A percentile compares a stretch with the other conserved stretches of the same genome.
Conservation (phyloP, 2,329 filamentous ascomycete species). For the Sordariomycetes sp. region DNA sequence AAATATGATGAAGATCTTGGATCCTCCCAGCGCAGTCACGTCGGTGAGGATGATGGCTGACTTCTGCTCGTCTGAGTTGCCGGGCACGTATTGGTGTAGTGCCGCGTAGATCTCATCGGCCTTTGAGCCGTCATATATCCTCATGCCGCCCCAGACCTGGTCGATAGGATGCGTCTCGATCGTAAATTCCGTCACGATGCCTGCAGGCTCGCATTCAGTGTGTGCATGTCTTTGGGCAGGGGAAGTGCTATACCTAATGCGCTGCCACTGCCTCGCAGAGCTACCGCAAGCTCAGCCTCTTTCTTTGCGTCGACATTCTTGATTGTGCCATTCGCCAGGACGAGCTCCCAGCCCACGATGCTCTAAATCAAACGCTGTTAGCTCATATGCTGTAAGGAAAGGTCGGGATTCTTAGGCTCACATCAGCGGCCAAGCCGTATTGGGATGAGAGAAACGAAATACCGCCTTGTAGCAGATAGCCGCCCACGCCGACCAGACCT, state of each 20-base stretch:
- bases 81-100: constrained; percentile 19
- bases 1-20: constrained; percentile 16
- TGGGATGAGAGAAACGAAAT: constrained; percentile 18
- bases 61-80: constrained; percentile 14
- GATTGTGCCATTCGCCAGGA: constrained; percentile 14
- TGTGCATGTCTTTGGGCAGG: too few species aligned
- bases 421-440: constrained; percentile 15
- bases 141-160: constrained; percentile 25
- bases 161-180: constrained; percentile 18
- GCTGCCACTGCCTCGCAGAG: constrained; percentile 16
- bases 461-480: constrained; percentile 16
- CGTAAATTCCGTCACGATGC: constrained; percentile 22
- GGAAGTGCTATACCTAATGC: constrained; percentile 13
- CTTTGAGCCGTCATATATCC: constrained; percentile 17
- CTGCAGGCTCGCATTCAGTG: constrained; percentile 7
- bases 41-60: constrained; percentile 19
- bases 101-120: constrained; percentile 17
- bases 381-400: background rate
- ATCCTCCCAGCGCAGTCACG: constrained; percentile 8
- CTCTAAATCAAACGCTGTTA: constrained; percentile 6
- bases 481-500: constrained; percentile 16
- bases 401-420: constrained; percentile 6
- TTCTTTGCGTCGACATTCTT: constrained; percentile 13
- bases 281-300: constrained; percentile 13
- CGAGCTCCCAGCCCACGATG: constrained; percentile 12